These are phyloP conservation scores for Solanum pennellii DNA, from an alignment of 257 asterid genomes.

Conservation along the genomic window DNA sequence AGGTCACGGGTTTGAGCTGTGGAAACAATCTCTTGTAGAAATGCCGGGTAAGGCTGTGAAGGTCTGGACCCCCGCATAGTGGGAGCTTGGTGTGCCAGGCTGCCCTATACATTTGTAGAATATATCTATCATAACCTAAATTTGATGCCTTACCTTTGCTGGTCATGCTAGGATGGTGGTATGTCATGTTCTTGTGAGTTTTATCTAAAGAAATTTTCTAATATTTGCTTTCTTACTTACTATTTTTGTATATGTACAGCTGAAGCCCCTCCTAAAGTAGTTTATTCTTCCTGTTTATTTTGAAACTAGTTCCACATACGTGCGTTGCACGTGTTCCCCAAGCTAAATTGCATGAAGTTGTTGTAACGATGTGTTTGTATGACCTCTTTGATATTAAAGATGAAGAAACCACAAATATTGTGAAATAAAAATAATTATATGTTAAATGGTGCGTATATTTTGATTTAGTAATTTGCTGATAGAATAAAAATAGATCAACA, in stretches of 20 bases:
- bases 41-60: background rate
- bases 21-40: background rate
- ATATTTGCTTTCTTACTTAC: background rate
- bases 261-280: background rate
- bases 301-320: no score
- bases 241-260: background rate
- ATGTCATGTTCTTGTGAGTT: background rate
- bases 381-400: no score
- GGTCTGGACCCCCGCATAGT: background rate
- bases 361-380: no score
- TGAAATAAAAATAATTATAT: no score
- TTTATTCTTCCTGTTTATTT: background rate
- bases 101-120: background rate
- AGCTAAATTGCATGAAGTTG: no score
- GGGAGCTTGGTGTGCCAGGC: background rate
- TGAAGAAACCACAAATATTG: no score
- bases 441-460: no score
- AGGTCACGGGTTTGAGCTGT: background rate
- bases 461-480: no score
- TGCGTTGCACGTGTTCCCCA: no score
- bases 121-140: background rate
- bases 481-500: no score
- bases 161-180: background rate
- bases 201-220: background rate
- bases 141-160: background rate